These are phyloP conservation scores for Termitomyces titanicus DNA, from an alignment of 768 basidiomycete species.

Conservation along the genomic window DNA sequence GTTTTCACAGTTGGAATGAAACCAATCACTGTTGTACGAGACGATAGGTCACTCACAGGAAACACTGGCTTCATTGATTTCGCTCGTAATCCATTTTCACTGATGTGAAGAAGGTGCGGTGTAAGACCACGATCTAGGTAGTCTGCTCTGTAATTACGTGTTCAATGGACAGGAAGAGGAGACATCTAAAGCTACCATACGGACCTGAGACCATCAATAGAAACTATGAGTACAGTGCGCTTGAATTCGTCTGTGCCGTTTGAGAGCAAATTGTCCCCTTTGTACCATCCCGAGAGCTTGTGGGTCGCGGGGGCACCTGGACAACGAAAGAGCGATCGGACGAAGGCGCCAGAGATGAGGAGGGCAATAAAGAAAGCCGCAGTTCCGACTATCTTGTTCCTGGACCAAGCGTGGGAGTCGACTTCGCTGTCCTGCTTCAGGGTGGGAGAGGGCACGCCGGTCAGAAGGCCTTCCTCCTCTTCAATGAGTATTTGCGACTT, in stretches of 20 bases:
- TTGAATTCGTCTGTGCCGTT: slow-evolving; percentile 86
- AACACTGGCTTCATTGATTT: slow-evolving; percentile 88
- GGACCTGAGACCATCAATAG: slow-evolving; percentile 82
- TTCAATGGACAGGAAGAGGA: slow-evolving; percentile 7
- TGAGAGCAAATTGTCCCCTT: slow-evolving; percentile 44
- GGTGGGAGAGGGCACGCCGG: slow-evolving; percentile 17
- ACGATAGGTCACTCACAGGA: slow-evolving; percentile 49
- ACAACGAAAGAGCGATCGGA: slow-evolving; percentile 32
- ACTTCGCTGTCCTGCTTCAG: slow-evolving; percentile 21
- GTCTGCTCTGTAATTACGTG: slow-evolving; percentile 54
- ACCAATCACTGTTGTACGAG: neutral
- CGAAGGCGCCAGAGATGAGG: slow-evolving; percentile 38
- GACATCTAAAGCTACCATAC: slow-evolving; percentile 3
- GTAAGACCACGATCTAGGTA: slow-evolving; percentile 86
- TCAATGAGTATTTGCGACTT: slow-evolving; percentile 21
- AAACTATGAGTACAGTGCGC: slow-evolving; percentile 78
- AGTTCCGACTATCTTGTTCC: slow-evolving; percentile 32
- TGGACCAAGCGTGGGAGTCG: slow-evolving; percentile 30
- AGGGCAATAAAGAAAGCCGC: slow-evolving; percentile 38
- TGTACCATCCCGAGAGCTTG: slow-evolving; percentile 26
- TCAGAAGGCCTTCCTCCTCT: slow-evolving; percentile 38
- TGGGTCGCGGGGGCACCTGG: slow-evolving; percentile 20
- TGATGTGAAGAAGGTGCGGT: slow-evolving; percentile 77
- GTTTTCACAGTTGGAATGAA: slow-evolving; percentile 26
- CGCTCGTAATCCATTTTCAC: slow-evolving; percentile 80